Evolutionary conservation across 2,329 filamentous ascomycete species (phyloP).

Genomic region (Phyllosticta citrichinensis): DNA sequence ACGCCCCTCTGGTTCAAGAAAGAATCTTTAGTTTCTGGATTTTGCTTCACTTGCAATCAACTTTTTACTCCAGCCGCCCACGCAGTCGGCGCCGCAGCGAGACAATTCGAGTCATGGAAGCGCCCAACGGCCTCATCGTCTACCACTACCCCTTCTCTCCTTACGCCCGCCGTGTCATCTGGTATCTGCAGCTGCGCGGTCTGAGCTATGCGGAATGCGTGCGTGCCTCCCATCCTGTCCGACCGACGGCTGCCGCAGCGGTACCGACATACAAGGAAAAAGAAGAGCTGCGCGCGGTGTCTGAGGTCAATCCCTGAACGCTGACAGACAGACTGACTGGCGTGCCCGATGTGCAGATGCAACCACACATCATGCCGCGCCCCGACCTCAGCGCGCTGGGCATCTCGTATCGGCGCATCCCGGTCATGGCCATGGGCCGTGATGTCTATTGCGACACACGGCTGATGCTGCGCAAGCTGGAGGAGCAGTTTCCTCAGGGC

Average conservation of each 20-base stretch:
- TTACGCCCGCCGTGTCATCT: slow-evolving; percentile 51
- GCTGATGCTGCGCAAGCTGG: slow-evolving; percentile 56
- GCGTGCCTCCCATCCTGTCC: slow-evolving; percentile 19
- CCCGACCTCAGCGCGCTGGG: slow-evolving; percentile 53
- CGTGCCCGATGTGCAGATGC: slow-evolving; percentile 36
- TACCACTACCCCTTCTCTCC: slow-evolving; percentile 59
- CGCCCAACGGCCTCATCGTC: slow-evolving; percentile 41
- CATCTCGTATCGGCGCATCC: slow-evolving; percentile 59
- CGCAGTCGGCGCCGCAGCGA: background rate
- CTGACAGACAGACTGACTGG: background rate
- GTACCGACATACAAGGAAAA: background rate
- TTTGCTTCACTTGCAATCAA: background rate
- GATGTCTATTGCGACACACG: slow-evolving; percentile 62
- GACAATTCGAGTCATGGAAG: slow-evolving; percentile 5
- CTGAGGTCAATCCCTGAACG: slow-evolving; percentile 5
- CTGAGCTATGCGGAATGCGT: slow-evolving; percentile 59
- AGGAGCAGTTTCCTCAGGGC: slow-evolving; percentile 40
- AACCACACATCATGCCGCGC: slow-evolving; percentile 57
- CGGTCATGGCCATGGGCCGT: slow-evolving; percentile 54
- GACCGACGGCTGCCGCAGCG: background rate
- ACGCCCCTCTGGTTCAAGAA: background rate
- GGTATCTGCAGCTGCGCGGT: slow-evolving; percentile 55
- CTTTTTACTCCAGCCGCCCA: background rate
- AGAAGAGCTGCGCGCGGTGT: background rate
- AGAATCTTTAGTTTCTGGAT: background rate